Percentiles rank a stretch among this genome's conserved stretches.
These are phyloP conservation scores for Nakazawaea ambrosiae DNA, from an alignment of 805 yeast species.

Conservation along the genomic window DNA sequence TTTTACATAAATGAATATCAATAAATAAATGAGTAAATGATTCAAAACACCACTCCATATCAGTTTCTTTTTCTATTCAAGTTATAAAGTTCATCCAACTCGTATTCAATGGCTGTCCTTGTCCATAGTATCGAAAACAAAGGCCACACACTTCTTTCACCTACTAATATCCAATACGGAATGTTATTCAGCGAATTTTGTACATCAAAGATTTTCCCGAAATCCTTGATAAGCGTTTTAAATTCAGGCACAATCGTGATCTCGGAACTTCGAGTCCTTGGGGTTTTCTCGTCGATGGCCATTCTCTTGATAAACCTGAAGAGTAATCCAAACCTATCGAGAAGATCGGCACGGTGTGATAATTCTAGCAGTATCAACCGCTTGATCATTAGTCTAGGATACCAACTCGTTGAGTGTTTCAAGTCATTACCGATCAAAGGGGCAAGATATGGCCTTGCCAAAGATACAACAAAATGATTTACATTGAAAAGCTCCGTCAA, in stretches of 20 bases:
- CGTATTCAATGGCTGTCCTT: slow-evolving; percentile 84
- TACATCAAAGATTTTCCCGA: slow-evolving; percentile 73
- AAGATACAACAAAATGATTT: slow-evolving; percentile 83
- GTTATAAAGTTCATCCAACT: slow-evolving; percentile 68
- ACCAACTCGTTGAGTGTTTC: slow-evolving; percentile 46
- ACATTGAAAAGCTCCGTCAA: slow-evolving; percentile 91
- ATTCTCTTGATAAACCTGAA: slow-evolving; percentile 65
- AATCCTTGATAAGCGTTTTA: slow-evolving; percentile 58
- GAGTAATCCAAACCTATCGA: slow-evolving; percentile 72
- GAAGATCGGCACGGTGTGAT: slow-evolving; percentile 74
- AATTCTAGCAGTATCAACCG: slow-evolving; percentile 68
- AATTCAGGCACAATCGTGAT: slow-evolving; percentile 88
- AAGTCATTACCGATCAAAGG: slow-evolving; percentile 81
- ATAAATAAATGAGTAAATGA: not conserved
- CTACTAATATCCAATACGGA: slow-evolving; percentile 84
- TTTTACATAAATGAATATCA: no score
- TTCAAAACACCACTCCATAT: not conserved
- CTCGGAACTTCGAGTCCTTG: slow-evolving; percentile 67
- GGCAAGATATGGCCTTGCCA: slow-evolving; percentile 91
- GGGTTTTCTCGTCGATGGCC: slow-evolving; percentile 83
- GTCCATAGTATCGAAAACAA: slow-evolving; percentile 78
- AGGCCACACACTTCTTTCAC: slow-evolving; percentile 94
- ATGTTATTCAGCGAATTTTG: slow-evolving; percentile 65
- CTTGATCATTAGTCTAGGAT: slow-evolving; percentile 33
- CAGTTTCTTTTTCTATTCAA: slow-evolving; percentile 17